These are phyloP conservation scores for Moniliella sp. DNA, from an alignment of 1,284 basidiomycete species.

Conservation along the genomic window DNA sequence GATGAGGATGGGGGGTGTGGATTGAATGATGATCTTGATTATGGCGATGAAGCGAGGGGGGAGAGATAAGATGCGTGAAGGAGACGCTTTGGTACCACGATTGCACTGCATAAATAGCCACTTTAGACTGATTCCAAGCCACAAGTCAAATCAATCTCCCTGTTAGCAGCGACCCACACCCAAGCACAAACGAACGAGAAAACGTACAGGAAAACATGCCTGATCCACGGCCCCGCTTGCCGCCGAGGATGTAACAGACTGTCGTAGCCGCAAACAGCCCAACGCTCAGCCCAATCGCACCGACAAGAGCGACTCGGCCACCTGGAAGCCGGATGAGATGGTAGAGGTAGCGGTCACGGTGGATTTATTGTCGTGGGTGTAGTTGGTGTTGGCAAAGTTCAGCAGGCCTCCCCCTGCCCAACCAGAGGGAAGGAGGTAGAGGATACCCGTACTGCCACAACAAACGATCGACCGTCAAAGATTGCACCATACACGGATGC, in stretches of 20 bases:
- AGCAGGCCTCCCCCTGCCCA: constrained; percentile 65
- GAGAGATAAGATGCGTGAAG: no score
- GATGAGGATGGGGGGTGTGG: no score
- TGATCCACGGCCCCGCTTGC: constrained; percentile 1
- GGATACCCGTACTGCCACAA: constrained; percentile 46
- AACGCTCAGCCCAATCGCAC: constrained; percentile 27
- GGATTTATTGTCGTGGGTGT: constrained; percentile 2
- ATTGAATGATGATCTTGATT: no score
- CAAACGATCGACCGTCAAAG: constrained; percentile 55
- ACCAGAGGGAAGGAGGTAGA: constrained; percentile 66
- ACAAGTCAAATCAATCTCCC: no score
- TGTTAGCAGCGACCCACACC: no score
- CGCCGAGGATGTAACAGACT: constrained; percentile 19
- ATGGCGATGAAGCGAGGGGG: no score
- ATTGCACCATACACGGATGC: constrained; percentile 64
- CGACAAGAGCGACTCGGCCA: constrained; percentile 14
- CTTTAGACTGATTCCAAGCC: no score
- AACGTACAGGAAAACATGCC: no score
- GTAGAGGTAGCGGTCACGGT: constrained; percentile 6
- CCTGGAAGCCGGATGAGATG: constrained; percentile 10
- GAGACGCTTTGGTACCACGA: no score
- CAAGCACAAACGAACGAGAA: no score
- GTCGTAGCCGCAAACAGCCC: constrained; percentile 26
- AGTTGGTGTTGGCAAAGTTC: constrained; percentile 42
- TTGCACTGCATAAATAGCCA: no score